Base-by-base conservation (phyloP, 148 eudicot genomes). In the Fagopyrum tataricum region DNA sequence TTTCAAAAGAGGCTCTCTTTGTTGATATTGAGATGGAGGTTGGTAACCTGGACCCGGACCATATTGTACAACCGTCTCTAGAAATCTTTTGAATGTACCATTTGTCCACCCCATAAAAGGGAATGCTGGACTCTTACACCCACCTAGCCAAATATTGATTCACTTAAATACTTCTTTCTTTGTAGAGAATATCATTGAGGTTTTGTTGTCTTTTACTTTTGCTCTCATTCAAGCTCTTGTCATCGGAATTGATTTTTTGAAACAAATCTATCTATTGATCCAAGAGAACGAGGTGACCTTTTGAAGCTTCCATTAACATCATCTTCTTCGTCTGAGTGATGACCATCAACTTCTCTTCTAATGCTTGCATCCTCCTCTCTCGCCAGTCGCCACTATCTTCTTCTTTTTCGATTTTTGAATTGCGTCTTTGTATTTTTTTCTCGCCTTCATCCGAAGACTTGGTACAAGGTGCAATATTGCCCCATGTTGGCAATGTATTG, bases 31-130 rank as follows among this genome's bases (percentile, higher is more conserved):
- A n/a, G n/a, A n/a, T n/a, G n/a, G n/a, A n/a, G 62, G 31, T 4
- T 20, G 62, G 62, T 56, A 56, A n/a, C n/a, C n/a, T n/a, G n/a
- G n/a, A 56, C 31, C 62, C 26, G 31, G 62, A 21, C 62, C 61
- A 21, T 4, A 56, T 56, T 56, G 26, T 21, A 3, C 26, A 20
- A 56, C 9, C 24, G 31, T 26, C 31, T 56, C 31, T 18, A 56
- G 11, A 56, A 56, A 56, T 56, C 31, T 20, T 8, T 56, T 56
- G 26, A 56, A 56, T 9, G 6, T 18, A 56, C 21, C 62, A 56
- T 7, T 56, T 10, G n/a, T 56, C 24, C 62, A 56, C 31, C 13
- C 0, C 13, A 21, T 56, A 4, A 8, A 56, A 56, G 21, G 26
- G 24, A 56, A 56, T 7, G 9, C 17, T 11, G 62, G 23, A 1